Evolutionary conservation across 805 yeast genomes (phyloP).

Genomic region (Ogataea henricii): DNA sequence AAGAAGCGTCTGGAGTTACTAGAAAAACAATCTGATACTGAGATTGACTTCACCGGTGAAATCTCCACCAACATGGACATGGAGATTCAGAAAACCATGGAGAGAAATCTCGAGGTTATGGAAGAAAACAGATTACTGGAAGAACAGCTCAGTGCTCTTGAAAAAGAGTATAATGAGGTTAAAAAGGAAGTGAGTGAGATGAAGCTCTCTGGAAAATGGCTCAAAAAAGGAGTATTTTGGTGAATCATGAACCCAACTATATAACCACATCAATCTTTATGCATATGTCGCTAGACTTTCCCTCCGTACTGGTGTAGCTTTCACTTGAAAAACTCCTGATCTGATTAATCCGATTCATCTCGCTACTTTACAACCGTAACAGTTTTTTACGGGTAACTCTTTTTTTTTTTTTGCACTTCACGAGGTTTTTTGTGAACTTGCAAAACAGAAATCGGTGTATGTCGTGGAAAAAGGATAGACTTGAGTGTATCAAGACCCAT

Average conservation of each 20-base stretch:
- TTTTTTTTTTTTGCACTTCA: background rate
- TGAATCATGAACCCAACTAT: background rate
- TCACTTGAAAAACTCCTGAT: no score
- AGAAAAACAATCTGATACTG: conserved; percentile 28
- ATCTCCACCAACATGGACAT: conserved; percentile 39
- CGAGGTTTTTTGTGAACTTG: background rate
- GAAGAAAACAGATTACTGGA: conserved; percentile 59
- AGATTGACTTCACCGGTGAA: conserved; percentile 33
- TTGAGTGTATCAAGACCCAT: no score
- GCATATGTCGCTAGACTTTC: background rate
- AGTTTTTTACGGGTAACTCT: conserved; percentile 3
- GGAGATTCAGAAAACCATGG: conserved; percentile 61
- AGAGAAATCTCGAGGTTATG: conserved; percentile 66
- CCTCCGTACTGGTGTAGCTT: background rate
- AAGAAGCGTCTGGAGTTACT: conserved; percentile 42
- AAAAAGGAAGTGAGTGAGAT: conserved; percentile 39
- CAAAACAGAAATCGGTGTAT: background rate
- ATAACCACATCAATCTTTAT: background rate
- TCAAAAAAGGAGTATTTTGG: conserved; percentile 34
- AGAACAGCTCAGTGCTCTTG: conserved; percentile 48
- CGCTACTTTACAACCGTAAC: no score
- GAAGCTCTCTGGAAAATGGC: conserved; percentile 38
- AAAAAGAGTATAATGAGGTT: conserved; percentile 31
- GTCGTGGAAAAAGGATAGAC: no score
- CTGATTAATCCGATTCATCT: no score